These are phyloP conservation scores for Colletotrichum karsti DNA, from an alignment of 2,329 filamentous ascomycete genomes.

Conservation along the genomic window DNA sequence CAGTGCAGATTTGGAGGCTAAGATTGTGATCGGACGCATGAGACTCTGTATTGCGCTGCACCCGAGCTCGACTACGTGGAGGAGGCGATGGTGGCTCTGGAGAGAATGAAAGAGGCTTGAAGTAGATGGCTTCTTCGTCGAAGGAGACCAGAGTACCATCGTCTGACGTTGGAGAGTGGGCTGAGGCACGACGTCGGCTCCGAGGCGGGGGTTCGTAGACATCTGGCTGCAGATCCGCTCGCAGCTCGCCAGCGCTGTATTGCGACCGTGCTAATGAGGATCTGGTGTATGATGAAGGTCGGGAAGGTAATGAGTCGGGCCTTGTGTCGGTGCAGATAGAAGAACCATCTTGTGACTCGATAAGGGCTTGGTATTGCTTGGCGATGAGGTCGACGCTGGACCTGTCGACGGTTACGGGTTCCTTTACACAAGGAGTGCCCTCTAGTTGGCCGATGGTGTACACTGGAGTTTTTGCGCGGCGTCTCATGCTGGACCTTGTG, in stretches of 20 bases:
- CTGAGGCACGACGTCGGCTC: conserved; percentile 2
- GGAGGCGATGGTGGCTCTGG: conserved; percentile 41
- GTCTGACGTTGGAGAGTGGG: conserved; percentile 48
- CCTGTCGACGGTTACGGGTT: conserved; percentile 39
- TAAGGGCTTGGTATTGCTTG: conserved; percentile 57
- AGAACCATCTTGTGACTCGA: conserved; percentile 49
- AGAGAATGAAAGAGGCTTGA: conserved; percentile 53
- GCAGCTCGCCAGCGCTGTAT: neutral
- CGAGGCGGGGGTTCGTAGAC: neutral
- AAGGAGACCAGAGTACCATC: conserved; percentile 56
- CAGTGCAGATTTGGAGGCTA: conserved; percentile 58
- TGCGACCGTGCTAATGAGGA: neutral
- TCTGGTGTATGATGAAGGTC: neutral
- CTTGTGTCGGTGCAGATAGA: conserved; percentile 40
- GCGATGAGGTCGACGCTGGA: conserved; percentile 58
- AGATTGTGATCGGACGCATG: conserved; percentile 40
- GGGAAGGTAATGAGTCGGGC: conserved; percentile 35
- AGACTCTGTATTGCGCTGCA: conserved; percentile 6
- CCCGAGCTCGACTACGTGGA: conserved; percentile 28
- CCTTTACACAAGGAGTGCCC: conserved; percentile 34
- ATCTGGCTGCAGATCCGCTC: neutral
- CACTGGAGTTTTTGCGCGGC: conserved; percentile 61
- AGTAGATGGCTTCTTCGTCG: conserved; percentile 56
- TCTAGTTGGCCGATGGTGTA: conserved; percentile 60
- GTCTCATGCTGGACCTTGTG: conserved; percentile 43